Conservation (phyloP, 345 rosid genomes). For the Gynandropsis gynandra region DNA sequence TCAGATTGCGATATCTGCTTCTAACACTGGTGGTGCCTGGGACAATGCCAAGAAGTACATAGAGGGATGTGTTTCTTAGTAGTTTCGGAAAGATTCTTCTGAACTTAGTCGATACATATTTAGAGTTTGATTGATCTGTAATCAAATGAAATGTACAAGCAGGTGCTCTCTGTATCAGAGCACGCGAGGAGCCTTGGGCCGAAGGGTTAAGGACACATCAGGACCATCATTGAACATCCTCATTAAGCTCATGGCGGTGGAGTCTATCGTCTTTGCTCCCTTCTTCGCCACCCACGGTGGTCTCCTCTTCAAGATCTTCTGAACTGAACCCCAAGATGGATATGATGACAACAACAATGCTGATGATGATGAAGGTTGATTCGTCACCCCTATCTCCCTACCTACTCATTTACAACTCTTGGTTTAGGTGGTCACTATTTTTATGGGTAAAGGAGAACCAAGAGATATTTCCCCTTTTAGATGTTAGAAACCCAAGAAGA, state of each 20-base stretch:
- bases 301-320: constrained; percentile 69
- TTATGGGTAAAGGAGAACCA: too few relatives aligned
- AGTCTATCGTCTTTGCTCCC: constrained; percentile 93
- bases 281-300: constrained; percentile 97
- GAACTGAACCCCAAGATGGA: constrained; percentile 21
- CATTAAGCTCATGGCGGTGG: constrained; percentile 97
- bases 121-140: background rate
- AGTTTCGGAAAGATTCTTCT: too few relatives aligned
- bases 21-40: too few relatives aligned
- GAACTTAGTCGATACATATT: too few relatives aligned
- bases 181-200: constrained; percentile 89
- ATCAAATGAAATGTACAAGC: constrained; percentile 3
- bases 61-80: constrained; percentile 40
- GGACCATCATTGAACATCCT: constrained; percentile 97
- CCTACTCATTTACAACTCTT: too few relatives aligned
- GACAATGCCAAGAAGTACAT: constrained; percentile 98
- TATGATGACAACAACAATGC: constrained; percentile 13
- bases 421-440: too few relatives aligned
- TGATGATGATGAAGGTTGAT: constrained; percentile 19
- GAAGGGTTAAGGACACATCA: constrained; percentile 93
- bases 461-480: too few relatives aligned
- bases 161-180: constrained; percentile 92
- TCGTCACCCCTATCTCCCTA: too few relatives aligned
- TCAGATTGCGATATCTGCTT: constrained; percentile 92
- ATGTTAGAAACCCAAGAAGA: too few relatives aligned